Evolutionary conservation across 202 grass and related monocot species (phyloP).

Genomic region (Setaria viridis): DNA sequence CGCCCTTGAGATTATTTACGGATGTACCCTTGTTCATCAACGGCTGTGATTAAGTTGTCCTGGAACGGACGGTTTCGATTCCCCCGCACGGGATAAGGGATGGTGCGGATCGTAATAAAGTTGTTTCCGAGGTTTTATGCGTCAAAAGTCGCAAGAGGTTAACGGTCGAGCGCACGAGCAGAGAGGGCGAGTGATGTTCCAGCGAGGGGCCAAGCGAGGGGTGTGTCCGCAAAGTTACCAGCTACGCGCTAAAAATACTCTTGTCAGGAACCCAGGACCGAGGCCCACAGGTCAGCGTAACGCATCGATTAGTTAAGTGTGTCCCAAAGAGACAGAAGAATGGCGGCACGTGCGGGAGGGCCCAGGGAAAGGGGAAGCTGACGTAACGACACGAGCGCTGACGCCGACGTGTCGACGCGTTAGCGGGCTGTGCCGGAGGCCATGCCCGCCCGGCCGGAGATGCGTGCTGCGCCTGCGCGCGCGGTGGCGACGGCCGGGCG

Average conservation of each 20-base stretch:
- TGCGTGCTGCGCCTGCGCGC: constrained; percentile 1
- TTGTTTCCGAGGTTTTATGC: constrained; percentile 13
- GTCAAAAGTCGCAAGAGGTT: constrained; percentile 21
- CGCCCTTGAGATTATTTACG: not conserved
- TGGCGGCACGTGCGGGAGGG: constrained; percentile 1
- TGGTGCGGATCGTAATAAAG: not conserved
- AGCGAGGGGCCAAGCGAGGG: not conserved
- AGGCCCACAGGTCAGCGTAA: constrained; percentile 12
- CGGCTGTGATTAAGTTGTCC: not conserved
- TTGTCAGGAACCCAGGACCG: not conserved
- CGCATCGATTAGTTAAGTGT: constrained; percentile 11
- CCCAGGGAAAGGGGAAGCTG: not conserved
- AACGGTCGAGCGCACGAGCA: constrained; percentile 23
- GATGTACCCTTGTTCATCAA: not conserved
- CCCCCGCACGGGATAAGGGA: not conserved
- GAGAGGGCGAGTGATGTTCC: not conserved
- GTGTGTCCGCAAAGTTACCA: not conserved
- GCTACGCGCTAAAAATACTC: not conserved
- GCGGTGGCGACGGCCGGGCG: not conserved
- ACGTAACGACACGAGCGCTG: constrained; percentile 2
- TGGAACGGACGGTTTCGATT: constrained; percentile 3
- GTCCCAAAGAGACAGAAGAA: not conserved
- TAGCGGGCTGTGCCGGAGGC: not conserved
- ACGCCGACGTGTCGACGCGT: not conserved
- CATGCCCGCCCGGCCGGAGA: not conserved